phyloP scores from a whole-genome alignment of 768 basidiomycete genomes.

The Mycena chlorophos region DNA sequence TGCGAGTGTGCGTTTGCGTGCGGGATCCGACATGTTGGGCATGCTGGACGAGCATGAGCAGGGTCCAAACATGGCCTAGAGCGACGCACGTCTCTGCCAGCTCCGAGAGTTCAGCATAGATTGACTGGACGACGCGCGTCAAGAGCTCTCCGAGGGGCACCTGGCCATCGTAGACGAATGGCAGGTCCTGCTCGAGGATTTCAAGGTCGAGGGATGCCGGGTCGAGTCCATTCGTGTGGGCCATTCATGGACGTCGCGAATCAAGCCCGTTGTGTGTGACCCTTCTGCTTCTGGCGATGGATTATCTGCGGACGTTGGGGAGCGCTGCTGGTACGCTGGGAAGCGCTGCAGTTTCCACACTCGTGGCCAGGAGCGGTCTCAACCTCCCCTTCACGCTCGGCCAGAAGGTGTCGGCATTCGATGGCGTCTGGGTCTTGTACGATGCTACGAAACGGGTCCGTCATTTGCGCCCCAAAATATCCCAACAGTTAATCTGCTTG shows the following conservation, averaged over 20 bases:
- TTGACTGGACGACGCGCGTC: constrained; percentile 72
- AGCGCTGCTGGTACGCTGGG: constrained; percentile 83
- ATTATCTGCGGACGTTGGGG: constrained; percentile 78
- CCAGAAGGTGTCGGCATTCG: constrained; percentile 63
- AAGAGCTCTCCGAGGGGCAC: constrained; percentile 71
- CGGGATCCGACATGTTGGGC: constrained; percentile 80
- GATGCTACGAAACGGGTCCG: constrained; percentile 85
- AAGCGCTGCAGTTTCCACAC: constrained; percentile 81
- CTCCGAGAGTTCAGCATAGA: constrained; percentile 82
- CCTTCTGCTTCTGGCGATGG: constrained; percentile 47
- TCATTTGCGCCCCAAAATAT: constrained; percentile 18
- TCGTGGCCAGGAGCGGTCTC: constrained; percentile 93
- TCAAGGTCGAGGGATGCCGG: constrained; percentile 48
- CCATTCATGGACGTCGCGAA: constrained; percentile 7
- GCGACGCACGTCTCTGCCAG: constrained; percentile 80
- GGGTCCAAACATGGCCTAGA: constrained; percentile 1
- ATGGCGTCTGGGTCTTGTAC: constrained; percentile 80
- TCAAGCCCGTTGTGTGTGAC: constrained; percentile 5
- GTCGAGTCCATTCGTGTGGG: constrained; percentile 25
- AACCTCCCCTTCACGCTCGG: constrained; percentile 88
- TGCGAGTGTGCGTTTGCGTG: constrained; percentile 77
- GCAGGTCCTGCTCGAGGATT: constrained; percentile 75
- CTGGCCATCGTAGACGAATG: constrained; percentile 71
- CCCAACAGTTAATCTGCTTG: constrained; percentile 5
- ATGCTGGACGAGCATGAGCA: constrained; percentile 41